phyloP scores from a whole-genome alignment of 176 grass and related monocot genomes.

The Avena insularis region DNA sequence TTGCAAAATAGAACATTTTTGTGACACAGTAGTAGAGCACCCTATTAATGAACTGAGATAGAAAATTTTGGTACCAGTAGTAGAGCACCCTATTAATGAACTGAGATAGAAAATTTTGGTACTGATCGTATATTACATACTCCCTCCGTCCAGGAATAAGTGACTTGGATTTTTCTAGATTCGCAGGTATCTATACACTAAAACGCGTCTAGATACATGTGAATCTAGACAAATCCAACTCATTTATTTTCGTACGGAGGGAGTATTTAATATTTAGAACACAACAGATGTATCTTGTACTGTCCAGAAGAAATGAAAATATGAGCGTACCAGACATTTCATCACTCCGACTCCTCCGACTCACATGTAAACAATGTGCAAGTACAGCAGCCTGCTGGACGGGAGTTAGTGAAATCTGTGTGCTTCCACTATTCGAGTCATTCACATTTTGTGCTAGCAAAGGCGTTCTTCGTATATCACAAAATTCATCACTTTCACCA shows the following conservation, averaged over 20 bases:
- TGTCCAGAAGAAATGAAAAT: conserved; percentile 48
- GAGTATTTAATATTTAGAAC: neutral
- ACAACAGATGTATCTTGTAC: neutral
- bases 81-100: conserved; percentile 17
- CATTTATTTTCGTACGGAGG: too few species aligned
- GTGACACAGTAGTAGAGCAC: neutral
- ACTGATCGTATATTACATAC: neutral
- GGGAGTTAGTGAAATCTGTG: conserved; percentile 57
- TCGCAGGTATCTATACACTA: too few species aligned
- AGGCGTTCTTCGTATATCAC: conserved; percentile 81
- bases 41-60: too few species aligned
- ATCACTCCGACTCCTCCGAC: conserved; percentile 74
- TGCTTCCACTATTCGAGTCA: conserved; percentile 45
- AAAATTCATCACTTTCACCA: conserved; percentile 69
- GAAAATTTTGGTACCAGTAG: neutral
- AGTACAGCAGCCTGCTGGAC: conserved; percentile 90
- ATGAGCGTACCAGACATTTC: conserved; percentile 79
- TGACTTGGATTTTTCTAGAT: too few species aligned
- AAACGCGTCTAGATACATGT: too few species aligned
- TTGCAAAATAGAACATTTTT: neutral
- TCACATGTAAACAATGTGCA: conserved; percentile 74
- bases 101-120: neutral
- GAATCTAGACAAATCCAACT: too few species aligned
- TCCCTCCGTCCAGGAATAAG: too few species aligned
- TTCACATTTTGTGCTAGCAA: conserved; percentile 58